These are phyloP conservation scores for Skeletonema menzelii DNA, from an alignment of 108 stramenopile species.

Conservation along the genomic window DNA sequence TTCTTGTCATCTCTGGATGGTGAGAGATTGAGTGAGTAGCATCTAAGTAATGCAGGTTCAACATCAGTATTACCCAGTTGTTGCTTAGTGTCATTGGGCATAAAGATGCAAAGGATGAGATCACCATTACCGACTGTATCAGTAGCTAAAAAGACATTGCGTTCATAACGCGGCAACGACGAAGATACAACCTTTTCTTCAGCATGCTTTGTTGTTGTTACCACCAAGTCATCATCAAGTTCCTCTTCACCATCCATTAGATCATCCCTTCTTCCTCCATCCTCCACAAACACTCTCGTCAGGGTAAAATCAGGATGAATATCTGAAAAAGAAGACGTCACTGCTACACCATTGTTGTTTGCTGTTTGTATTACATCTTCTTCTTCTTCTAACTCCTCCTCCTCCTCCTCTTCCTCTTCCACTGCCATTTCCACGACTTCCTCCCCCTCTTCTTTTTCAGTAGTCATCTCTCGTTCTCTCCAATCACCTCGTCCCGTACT, in stretches of 20 bases:
- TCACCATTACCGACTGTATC: constrained; percentile 35
- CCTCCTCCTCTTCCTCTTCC: neutral
- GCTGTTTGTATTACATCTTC: neutral
- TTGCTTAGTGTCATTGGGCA: constrained; percentile 15
- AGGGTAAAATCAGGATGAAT: constrained; percentile 44
- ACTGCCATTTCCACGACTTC: neutral
- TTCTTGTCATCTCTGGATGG: neutral
- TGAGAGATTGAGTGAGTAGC: constrained; percentile 37
- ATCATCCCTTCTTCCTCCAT: neutral
- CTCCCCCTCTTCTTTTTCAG: neutral
- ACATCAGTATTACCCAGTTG: neutral
- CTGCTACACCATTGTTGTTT: neutral
- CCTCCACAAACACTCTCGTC: constrained; percentile 21
- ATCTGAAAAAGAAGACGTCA: constrained; percentile 30
- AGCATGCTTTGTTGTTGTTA: neutral
- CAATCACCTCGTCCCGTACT: constrained; percentile 34
- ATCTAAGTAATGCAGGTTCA: constrained; percentile 17
- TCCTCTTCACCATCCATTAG: neutral
- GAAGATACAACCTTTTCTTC: neutral
- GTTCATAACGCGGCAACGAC: neutral
- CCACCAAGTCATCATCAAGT: constrained; percentile 1
- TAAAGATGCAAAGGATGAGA: constrained; percentile 37
- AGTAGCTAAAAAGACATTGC: constrained; percentile 39
- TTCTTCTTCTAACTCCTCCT: neutral
- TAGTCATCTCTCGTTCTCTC: neutral